Conservation (phyloP, 768 basidiomycete genomes). For the Asterophora lycoperdoides region DNA sequence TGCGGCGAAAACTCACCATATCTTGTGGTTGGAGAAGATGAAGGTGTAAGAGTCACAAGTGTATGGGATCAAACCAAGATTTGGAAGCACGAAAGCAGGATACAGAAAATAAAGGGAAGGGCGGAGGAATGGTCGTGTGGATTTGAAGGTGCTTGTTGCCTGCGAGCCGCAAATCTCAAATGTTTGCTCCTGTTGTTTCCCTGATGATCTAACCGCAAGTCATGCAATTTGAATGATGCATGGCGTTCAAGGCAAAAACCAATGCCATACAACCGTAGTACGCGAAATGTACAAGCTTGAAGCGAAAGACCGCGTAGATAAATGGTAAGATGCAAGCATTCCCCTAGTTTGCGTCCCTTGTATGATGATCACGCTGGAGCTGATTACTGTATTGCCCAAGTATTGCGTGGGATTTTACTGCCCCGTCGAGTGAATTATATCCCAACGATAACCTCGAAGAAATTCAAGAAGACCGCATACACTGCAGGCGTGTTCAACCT, state of each 20-base stretch:
- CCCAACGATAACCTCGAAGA: conserved; percentile 41
- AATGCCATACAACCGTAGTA: background rate
- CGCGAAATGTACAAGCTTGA: too few relatives aligned
- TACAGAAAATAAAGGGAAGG: conserved; percentile 20
- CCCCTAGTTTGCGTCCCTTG: background rate
- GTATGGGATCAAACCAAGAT: conserved; percentile 11
- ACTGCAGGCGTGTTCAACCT: conserved; percentile 26
- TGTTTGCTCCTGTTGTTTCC: conserved; percentile 28
- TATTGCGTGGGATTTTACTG: conserved; percentile 37
- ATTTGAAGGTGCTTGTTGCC: conserved; percentile 19
- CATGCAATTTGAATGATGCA: background rate
- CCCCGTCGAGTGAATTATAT: conserved; percentile 47
- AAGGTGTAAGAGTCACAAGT: conserved; percentile 8
- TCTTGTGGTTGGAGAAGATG: conserved; percentile 12
- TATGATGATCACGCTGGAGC: conserved; percentile 8
- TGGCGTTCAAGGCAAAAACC: too few relatives aligned
- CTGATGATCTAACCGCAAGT: background rate
- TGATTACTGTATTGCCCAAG: conserved; percentile 28
- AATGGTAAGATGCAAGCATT: too few relatives aligned
- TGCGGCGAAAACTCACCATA: conserved; percentile 27
- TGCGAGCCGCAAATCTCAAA: conserved; percentile 17
- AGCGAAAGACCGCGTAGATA: background rate
- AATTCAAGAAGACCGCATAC: conserved; percentile 49
- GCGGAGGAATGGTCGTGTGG: conserved; percentile 34
- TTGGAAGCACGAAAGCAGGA: conserved; percentile 16